Evolutionary conservation across 768 basidiomycete species (phyloP), one percentile per base, ranked within the genome.

Genomic region (Cubamyces sp.): DNA sequence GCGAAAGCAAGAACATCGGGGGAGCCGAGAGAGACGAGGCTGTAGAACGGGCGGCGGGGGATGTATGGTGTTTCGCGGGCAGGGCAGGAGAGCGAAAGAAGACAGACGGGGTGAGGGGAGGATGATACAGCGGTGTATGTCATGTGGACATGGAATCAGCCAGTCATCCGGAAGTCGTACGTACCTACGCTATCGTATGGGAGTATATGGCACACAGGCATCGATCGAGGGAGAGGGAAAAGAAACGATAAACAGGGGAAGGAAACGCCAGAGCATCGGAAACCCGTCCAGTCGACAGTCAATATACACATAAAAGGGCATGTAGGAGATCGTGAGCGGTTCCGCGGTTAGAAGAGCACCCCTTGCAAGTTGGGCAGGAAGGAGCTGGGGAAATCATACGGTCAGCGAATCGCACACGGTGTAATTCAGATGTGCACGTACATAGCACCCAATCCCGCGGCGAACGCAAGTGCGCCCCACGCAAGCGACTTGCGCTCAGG

Each of bases 381-480:
- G 12, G 61, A 52, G 34, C 64, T 68, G 37, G 21, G 40, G n/a
- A 19, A 16, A 53, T n/a, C 12, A 18, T 9, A 25, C 2, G 15
- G 48, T 58, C 47, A 54, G 49, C 39, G 15, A 16, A 43, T 43
- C 3, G 42, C 18, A 21, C n/a, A 18, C 16, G n/a, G 7, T 1
- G 8, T 21, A 12, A 26, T 16, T 34, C 16, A 53, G 56, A 37
- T 34, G 43, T 19, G n/a, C 6, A 66, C 67, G 26, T 57, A 94
- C 91, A 90, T 82, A 64, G 91, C 92, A 52, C 90, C 84, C 73
- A 91, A 77, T 28, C 92, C 92, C 52, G 93, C 78, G 40, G 90
- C 91, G 74, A 96, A 96, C 19, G 90, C 89, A 40, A 90, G 81
- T 19, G 90, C 79, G 40, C 93, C 93, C 92, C 92, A 95, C 2